These are phyloP conservation scores for Chenopodium album DNA, from an alignment of 148 eudicot species.

Conservation along the genomic window DNA sequence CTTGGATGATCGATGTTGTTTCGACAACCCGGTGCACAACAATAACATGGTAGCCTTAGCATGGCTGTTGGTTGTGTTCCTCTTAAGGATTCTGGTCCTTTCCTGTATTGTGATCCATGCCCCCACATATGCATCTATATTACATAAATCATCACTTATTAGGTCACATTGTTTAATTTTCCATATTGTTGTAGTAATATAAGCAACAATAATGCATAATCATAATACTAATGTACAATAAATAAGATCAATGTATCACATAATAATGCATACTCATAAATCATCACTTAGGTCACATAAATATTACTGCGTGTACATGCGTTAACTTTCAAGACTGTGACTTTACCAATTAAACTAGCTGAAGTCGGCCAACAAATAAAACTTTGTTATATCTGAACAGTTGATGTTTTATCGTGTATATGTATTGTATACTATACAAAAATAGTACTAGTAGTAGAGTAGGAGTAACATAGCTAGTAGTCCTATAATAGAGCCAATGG, in stretches of 20 bases:
- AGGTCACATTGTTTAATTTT: neutral
- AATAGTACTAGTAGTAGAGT: neutral
- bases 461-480: neutral
- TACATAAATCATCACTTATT: neutral
- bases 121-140: slow-evolving; percentile 91
- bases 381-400: neutral
- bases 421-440: no score
- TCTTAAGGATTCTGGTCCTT: slow-evolving; percentile 69
- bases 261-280: no score
- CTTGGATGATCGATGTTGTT: slow-evolving; percentile 85
- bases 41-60: slow-evolving; percentile 80
- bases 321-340: no score
- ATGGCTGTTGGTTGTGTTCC: slow-evolving; percentile 84
- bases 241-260: no score
- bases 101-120: slow-evolving; percentile 82
- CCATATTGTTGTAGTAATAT: no score
- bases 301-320: neutral
- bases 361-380: neutral
- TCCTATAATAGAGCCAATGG: neutral
- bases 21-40: slow-evolving; percentile 70
- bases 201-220: no score
- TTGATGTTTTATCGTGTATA: neutral
- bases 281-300: no score
- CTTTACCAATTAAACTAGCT: neutral
- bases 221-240: no score